These are phyloP conservation scores for Aspergillus texensis DNA, from an alignment of 2,329 filamentous ascomycete genomes.

Conservation along the genomic window DNA sequence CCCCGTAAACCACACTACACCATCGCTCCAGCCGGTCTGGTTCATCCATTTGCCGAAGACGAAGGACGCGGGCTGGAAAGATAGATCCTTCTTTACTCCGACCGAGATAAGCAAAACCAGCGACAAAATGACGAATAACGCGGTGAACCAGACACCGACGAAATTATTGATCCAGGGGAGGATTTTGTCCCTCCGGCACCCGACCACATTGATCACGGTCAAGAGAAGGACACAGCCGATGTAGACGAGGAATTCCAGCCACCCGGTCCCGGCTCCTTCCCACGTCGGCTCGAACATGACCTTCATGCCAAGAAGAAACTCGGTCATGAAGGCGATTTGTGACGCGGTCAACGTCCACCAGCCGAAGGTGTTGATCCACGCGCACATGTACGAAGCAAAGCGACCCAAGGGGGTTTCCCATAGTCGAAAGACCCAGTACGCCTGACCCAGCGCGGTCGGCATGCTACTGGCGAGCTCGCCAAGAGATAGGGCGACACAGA, in stretches of 20 bases:
- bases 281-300: constrained; percentile 55
- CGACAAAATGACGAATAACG: constrained; percentile 56
- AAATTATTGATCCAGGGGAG: constrained; percentile 60
- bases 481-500: constrained; percentile 65
- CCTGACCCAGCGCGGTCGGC: constrained; percentile 63
- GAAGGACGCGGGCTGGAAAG: constrained; percentile 54
- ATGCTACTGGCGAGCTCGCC: constrained; percentile 69
- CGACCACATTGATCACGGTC: constrained; percentile 55
- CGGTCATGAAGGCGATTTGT: constrained; percentile 60
- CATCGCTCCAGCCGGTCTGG: constrained; percentile 56
- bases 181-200: constrained; percentile 53
- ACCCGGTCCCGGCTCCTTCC: constrained; percentile 49
- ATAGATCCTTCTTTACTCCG: constrained; percentile 47
- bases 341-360: constrained; percentile 62
- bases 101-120: constrained; percentile 57
- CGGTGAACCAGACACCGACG: constrained; percentile 56
- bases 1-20: constrained; percentile 61
- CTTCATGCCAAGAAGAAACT: constrained; percentile 61
- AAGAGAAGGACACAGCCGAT: constrained; percentile 52
- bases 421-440: constrained; percentile 58
- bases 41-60: constrained; percentile 58
- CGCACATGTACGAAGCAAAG: constrained; percentile 59
- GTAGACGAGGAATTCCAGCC: constrained; percentile 60
- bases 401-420: constrained; percentile 46
- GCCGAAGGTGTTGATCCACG: constrained; percentile 63